phyloP scores from a whole-genome alignment of 305 asterid species.

The Solanum aculeatissimum region DNA sequence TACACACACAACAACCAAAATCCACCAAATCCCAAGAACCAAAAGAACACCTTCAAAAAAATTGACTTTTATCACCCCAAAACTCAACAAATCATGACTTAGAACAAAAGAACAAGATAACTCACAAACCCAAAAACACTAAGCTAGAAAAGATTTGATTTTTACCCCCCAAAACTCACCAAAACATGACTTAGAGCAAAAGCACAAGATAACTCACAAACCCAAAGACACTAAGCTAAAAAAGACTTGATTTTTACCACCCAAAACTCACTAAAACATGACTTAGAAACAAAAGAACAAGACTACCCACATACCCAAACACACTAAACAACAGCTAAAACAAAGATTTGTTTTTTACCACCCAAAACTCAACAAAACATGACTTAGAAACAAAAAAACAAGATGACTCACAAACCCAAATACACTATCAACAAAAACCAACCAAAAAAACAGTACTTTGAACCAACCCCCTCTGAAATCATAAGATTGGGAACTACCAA shows the following conservation, averaged over 20 bases:
- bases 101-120: background rate
- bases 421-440: background rate
- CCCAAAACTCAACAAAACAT: background rate
- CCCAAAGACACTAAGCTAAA: background rate
- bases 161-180: background rate
- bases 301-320: background rate
- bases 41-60: background rate
- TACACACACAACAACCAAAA: background rate
- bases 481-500: background rate
- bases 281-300: background rate
- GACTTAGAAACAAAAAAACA: background rate
- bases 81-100: background rate
- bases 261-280: background rate
- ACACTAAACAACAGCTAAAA: background rate
- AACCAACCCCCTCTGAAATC: background rate
- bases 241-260: background rate
- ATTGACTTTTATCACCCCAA: background rate
- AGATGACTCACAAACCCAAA: background rate
- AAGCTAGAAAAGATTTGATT: background rate
- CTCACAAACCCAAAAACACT: background rate
- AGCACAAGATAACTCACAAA: background rate
- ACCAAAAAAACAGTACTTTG: background rate
- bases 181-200: background rate
- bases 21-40: slow-evolving; percentile 18
- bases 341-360: background rate